Conservation (phyloP, 1,139 yeast species). For the Lodderomyces jiufengensis region DNA sequence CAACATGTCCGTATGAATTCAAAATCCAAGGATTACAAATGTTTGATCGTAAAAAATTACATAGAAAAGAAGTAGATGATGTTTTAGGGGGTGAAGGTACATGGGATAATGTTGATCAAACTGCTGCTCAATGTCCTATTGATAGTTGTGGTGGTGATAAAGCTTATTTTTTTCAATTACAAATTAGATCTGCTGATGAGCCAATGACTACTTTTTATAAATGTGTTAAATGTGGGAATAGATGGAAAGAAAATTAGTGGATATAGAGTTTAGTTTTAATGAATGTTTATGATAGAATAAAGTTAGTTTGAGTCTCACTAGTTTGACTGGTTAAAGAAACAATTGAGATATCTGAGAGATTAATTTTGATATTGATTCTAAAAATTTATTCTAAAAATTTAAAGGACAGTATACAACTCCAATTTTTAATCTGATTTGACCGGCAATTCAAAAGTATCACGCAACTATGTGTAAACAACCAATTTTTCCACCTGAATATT, state of each 20-base stretch:
- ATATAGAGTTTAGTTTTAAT: too few species aligned
- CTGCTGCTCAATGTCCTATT: constrained; percentile 83
- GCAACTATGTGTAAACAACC: too few species aligned
- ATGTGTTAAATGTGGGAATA: constrained; percentile 92
- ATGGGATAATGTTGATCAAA: constrained; percentile 97
- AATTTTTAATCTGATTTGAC: too few species aligned
- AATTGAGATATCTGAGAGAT: too few species aligned
- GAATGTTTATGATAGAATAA: too few species aligned
- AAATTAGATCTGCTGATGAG: constrained; percentile 87
- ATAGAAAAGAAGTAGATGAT: constrained; percentile 90
- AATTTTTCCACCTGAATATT: too few species aligned
- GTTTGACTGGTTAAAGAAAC: too few species aligned
- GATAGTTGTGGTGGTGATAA: constrained; percentile 83
- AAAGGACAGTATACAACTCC: too few species aligned
- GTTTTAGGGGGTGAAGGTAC: constrained; percentile 97
- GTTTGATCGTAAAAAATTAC: constrained; percentile 77
- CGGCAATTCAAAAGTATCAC: too few species aligned
- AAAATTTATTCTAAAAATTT: too few species aligned
- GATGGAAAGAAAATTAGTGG: constrained; percentile 1
- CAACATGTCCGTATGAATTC: constrained; percentile 93
- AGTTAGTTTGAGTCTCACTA: too few species aligned
- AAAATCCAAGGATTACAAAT: constrained; percentile 79
- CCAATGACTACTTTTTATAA: constrained; percentile 97
- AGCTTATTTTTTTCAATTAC: constrained; percentile 96
- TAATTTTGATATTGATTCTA: constrained; percentile 2